phyloP scores from a whole-genome alignment of 352 stramenopile genomes.

The Phytophthora sansomeana region DNA sequence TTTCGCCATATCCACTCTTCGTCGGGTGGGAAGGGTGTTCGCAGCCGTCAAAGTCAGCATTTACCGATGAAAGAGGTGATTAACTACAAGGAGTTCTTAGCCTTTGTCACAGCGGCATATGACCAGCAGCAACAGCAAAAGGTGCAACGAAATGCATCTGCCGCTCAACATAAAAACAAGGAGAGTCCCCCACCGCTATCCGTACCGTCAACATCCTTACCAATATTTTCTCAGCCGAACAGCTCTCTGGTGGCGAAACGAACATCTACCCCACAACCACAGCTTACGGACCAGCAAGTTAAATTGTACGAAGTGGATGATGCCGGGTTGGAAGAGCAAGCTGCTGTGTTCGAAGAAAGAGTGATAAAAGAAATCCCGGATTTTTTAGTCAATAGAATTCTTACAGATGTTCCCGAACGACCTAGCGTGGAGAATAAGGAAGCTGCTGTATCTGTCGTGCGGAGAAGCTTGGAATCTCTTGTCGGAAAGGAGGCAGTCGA shows the following conservation, averaged over 20 bases:
- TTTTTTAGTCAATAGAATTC: constrained; percentile 42
- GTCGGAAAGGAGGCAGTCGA: constrained; percentile 36
- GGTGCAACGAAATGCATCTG: background rate
- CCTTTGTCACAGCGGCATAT: constrained; percentile 69
- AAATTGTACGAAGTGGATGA: constrained; percentile 32
- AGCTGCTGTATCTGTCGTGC: constrained; percentile 20
- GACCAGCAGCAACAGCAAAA: constrained; percentile 43
- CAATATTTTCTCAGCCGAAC: constrained; percentile 30
- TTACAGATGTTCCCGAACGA: constrained; percentile 18
- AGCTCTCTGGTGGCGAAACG: background rate
- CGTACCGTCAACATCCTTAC: constrained; percentile 29
- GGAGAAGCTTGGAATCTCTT: constrained; percentile 49
- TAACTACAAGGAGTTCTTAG: constrained; percentile 81
- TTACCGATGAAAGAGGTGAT: constrained; percentile 68
- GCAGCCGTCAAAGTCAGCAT: constrained; percentile 11
- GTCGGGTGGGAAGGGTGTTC: constrained; percentile 4
- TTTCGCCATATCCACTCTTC: constrained; percentile 60
- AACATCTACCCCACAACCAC: background rate
- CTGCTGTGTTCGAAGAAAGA: constrained; percentile 22
- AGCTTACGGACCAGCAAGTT: constrained; percentile 16
- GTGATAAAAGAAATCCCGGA: constrained; percentile 42
- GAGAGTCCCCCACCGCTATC: constrained; percentile 1
- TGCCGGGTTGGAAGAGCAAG: constrained; percentile 3
- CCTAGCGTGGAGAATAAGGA: constrained; percentile 12
- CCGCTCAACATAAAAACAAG: background rate